These are phyloP conservation scores for Sistotremastrum niveocremeum DNA, from an alignment of 768 basidiomycete genomes.

Conservation along the genomic window DNA sequence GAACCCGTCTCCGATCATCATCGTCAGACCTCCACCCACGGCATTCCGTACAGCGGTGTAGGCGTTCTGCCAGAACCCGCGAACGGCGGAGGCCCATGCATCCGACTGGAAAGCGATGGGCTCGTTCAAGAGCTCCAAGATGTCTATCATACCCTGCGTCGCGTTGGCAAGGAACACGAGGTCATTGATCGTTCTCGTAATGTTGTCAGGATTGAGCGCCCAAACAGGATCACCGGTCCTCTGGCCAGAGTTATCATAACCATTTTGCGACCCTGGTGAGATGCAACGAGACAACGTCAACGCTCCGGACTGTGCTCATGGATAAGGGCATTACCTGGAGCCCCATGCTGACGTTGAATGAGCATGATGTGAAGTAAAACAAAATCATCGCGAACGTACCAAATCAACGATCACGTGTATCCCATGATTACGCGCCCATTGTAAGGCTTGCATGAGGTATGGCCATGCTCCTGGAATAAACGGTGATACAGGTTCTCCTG, in stretches of 20 bases:
- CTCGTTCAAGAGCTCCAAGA: conserved; percentile 61
- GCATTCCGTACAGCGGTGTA: conserved; percentile 43
- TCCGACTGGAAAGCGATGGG: conserved; percentile 38
- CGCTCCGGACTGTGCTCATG: background rate
- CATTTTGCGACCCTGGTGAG: conserved; percentile 20
- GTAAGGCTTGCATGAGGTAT: conserved; percentile 47
- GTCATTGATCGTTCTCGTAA: conserved; percentile 46
- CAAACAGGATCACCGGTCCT: conserved; percentile 41
- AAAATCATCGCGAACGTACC: too few relatives aligned
- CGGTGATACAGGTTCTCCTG: conserved; percentile 28
- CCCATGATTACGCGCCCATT: conserved; percentile 47
- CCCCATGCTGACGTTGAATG: conserved; percentile 9
- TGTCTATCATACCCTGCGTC: conserved; percentile 42
- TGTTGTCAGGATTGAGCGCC: conserved; percentile 30
- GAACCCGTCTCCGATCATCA: conserved; percentile 68
- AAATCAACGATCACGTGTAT: conserved; percentile 62
- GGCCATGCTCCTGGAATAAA: conserved; percentile 55
- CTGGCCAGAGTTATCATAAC: conserved; percentile 68
- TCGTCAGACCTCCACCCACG: conserved; percentile 31
- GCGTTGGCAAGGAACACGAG: conserved; percentile 39
- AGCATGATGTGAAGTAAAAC: too few relatives aligned
- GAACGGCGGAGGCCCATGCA: conserved; percentile 29
- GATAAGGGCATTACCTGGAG: conserved; percentile 13
- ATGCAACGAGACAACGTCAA: conserved; percentile 17
- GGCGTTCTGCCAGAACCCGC: conserved; percentile 45